Base-by-base conservation (phyloP, 2,329 filamentous ascomycete genomes). In the Neofusicoccum ribis region DNA sequence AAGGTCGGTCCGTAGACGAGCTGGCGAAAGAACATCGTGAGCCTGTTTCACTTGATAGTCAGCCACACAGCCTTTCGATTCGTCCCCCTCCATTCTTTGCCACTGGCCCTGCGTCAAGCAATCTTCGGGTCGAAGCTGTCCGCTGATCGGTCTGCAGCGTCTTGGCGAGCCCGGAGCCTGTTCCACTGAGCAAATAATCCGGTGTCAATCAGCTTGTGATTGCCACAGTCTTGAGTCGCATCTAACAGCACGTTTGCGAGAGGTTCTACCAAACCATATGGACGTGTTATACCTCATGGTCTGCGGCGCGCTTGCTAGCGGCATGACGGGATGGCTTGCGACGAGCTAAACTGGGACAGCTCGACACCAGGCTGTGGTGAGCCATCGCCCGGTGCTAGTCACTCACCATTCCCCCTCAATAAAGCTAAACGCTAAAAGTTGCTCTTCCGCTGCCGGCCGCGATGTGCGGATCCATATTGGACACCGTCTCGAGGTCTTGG, bases 401-500 rank as follows among this genome's bases (percentile, higher is more conserved):
- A 34, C 12, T n/a, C 3, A 51, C 27, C 27, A 17, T 51, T 27
- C 4, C 8, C 27, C 34, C 49, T 51, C 49, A 51, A 43, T 58
- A 34, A 17, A 36, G 27, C 27, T 36, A 46, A 59, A 51, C 15
- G 15, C 5, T 31, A 17, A 51, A n/a, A 36, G 49, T 51, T 51
- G 6, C 4, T 51, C n/a, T 20, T 27, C 27, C 27, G 27, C 27
- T 7, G 27, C 27, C 27, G 27, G 27, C 6, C 27, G 27, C 27
- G 27, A 31, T 7, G 27, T 31, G 27, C 27, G 27, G 27, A 31
- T 31, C 27, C 27, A 31, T 31, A 31, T 5, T 5, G 27, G 27
- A 31, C 52, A 56, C 52, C 52, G 52, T 56, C 52, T 56, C 52
- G 52, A 43, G 52, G 52, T 37, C 14, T 23, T 15, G 27, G 27